A percentile compares a stretch with the other conserved stretches of the same genome.
Conservation (phyloP, 768 basidiomycete species). For the Agaricus subrufescens region DNA sequence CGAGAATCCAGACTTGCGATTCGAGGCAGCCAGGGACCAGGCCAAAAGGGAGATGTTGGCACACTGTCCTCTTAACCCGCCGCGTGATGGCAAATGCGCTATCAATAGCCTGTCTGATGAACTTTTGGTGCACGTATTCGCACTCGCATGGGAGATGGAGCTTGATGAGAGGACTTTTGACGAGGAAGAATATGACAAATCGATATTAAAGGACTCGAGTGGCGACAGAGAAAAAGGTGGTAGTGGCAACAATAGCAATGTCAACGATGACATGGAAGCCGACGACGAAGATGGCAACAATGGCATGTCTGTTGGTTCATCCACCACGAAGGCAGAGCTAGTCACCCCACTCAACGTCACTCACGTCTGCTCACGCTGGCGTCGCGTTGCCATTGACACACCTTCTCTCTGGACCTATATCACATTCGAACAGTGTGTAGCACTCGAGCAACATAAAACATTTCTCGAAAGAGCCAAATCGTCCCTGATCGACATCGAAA, state of each 20-base stretch:
- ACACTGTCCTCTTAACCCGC: slow-evolving; percentile 47
- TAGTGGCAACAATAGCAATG: too few relatives aligned
- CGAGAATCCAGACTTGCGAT: slow-evolving; percentile 22
- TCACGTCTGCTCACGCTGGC: slow-evolving; percentile 61
- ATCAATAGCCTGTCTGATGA: slow-evolving; percentile 53
- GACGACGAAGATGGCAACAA: too few relatives aligned
- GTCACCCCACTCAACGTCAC: slow-evolving; percentile 53
- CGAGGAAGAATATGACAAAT: too few relatives aligned
- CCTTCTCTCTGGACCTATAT: slow-evolving; percentile 55
- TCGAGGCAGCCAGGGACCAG: slow-evolving; percentile 26
- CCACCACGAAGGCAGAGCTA: slow-evolving; percentile 10
- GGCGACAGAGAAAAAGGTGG: too few relatives aligned
- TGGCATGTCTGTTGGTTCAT: too few relatives aligned
- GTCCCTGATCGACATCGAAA: slow-evolving; percentile 47
- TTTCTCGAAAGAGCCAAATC: slow-evolving; percentile 52
- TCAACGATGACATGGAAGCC: too few relatives aligned
- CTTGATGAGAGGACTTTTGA: slow-evolving; percentile 28
- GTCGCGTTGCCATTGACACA: slow-evolving; percentile 44
- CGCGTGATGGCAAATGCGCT: slow-evolving; percentile 36
- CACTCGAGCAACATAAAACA: slow-evolving; percentile 36
- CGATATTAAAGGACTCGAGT: too few relatives aligned
- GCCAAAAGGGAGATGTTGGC: slow-evolving; percentile 31
- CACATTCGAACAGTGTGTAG: slow-evolving; percentile 31
- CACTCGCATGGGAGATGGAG: slow-evolving; percentile 34
- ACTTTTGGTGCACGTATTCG: slow-evolving; percentile 52